Evolutionary conservation across 108 stramenopile genomes (phyloP).

Genomic region (Cyclostephanos tholiformis): DNA sequence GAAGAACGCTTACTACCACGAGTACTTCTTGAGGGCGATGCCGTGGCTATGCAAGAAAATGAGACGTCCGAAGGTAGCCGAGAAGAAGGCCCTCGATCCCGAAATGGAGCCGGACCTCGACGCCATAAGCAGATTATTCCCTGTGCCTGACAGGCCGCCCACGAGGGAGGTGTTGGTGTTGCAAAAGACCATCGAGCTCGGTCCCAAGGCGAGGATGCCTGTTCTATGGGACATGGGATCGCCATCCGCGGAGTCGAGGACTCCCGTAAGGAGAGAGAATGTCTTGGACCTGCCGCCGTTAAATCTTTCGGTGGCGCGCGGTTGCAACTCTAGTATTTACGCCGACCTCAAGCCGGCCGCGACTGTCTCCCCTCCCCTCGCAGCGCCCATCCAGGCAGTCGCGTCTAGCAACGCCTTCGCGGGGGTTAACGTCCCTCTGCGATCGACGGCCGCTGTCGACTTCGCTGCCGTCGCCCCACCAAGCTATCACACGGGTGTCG

Average conservation of each 20-base stretch:
- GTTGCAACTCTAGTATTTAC: neutral
- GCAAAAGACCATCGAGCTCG: constrained; percentile 58
- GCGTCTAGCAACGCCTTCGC: neutral
- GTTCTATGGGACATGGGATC: constrained; percentile 26
- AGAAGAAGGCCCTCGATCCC: constrained; percentile 56
- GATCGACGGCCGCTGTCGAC: neutral
- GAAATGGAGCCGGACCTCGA: constrained; percentile 68
- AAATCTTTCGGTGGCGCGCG: neutral
- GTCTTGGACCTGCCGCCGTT: neutral
- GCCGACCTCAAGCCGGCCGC: constrained; percentile 24
- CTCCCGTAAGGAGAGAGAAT: neutral
- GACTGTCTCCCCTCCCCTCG: neutral
- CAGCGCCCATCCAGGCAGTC: neutral
- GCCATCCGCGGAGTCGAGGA: neutral
- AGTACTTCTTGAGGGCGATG: constrained; percentile 42
- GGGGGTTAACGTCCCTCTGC: neutral
- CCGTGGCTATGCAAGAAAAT: constrained; percentile 48
- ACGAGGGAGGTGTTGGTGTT: constrained; percentile 55
- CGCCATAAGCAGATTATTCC: constrained; percentile 54
- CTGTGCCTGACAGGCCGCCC: constrained; percentile 54
- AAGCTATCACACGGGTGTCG: neutral
- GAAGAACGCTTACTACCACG: constrained; percentile 74
- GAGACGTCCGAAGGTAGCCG: constrained; percentile 53
- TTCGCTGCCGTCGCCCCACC: neutral
- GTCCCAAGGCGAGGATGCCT: constrained; percentile 77